Evolutionary conservation across 1,139 yeast genomes (phyloP).

Genomic region (Maudiozyma humilis): DNA sequence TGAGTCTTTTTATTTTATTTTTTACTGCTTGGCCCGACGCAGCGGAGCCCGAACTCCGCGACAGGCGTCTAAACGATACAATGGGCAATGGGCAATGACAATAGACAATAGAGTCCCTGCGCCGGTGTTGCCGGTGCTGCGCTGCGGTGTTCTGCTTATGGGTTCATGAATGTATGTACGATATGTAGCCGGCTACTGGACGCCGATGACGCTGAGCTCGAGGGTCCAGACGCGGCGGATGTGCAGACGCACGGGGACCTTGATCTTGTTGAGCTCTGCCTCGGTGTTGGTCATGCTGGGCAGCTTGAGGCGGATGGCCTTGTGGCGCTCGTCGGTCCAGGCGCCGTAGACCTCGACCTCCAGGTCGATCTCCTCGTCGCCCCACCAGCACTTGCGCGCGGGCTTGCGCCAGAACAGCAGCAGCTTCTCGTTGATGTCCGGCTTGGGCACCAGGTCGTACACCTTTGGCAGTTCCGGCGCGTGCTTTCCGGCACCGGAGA

Average conservation of each 20-base stretch:
- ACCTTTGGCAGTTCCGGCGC: slow-evolving; percentile 27
- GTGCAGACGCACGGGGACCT: slow-evolving; percentile 32
- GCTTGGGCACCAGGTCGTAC: slow-evolving; percentile 31
- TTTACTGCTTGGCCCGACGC: neutral
- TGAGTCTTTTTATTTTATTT: neutral
- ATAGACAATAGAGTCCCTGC: too few species aligned
- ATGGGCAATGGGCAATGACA: too few species aligned
- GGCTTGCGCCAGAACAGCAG: slow-evolving; percentile 95
- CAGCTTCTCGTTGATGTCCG: slow-evolving; percentile 48
- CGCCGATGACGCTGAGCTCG: slow-evolving; percentile 37
- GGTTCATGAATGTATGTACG: neutral
- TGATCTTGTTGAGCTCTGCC: slow-evolving; percentile 18
- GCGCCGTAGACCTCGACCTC: slow-evolving; percentile 36
- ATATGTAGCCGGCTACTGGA: slow-evolving; percentile 22
- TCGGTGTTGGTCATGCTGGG: slow-evolving; percentile 17
- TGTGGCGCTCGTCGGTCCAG: slow-evolving; percentile 14
- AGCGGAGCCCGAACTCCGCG: too few species aligned
- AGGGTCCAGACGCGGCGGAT: slow-evolving; percentile 39
- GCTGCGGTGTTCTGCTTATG: neutral
- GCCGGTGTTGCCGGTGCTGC: too few species aligned
- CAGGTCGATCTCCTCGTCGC: slow-evolving; percentile 52
- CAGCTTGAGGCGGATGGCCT: slow-evolving; percentile 17
- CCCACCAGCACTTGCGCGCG: slow-evolving; percentile 99
- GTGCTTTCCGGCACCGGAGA: slow-evolving; percentile 24
- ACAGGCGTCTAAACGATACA: too few species aligned